Evolutionary conservation across 2,329 filamentous ascomycete species (phyloP), one percentile per base, ranked within the genome.

Genomic region (Stachybotrys elegans): DNA sequence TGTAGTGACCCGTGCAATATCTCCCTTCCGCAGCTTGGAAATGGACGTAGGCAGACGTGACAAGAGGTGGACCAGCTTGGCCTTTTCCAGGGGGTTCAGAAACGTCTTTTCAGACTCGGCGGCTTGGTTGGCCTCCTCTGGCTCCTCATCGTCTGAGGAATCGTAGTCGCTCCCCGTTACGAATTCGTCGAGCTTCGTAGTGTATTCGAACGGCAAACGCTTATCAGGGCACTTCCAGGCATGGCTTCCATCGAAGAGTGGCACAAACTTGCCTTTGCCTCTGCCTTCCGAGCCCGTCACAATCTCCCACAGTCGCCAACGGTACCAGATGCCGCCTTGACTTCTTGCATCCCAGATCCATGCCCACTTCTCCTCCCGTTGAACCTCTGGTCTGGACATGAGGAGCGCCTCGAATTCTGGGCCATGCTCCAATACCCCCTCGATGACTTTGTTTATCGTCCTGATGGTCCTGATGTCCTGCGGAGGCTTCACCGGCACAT

Each of bases 281-380:
- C 63, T 66, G 4, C 69, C 59, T 34, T 75, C 70, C 1, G 75
- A 73, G 5, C 83, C 83, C 1, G 86, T 90, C n/a, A 92, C 72
- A 8, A 92, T 76, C 54, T 93, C 83, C 87, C 91, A 96, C 36
- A 97, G 60, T 36, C 88, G 81, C 86, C 89, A 97, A 35, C 93
- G 83, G 63, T 97, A 97, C 78, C 91, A 98, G 14, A 94, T 79
- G 14, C 86, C 92, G 21, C 82, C 90, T 49, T 76, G 73, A 57
- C 83, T 91, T 51, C 83, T 78, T 17, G 90, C 78, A 61, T 97
- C 86, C 84, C 88, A 98, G 5, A 98, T 73, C 87, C 91, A 98
- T 0, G 90, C 86, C 83, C 92, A 97, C 52, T 85, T 90, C 62
- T 95, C 88, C 47, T 95, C 88, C 32, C 76, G 78, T 60, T 95